Evolutionary conservation across 73 alveolate genomes (phyloP).

Genomic region (Paramecium primaurelia): DNA sequence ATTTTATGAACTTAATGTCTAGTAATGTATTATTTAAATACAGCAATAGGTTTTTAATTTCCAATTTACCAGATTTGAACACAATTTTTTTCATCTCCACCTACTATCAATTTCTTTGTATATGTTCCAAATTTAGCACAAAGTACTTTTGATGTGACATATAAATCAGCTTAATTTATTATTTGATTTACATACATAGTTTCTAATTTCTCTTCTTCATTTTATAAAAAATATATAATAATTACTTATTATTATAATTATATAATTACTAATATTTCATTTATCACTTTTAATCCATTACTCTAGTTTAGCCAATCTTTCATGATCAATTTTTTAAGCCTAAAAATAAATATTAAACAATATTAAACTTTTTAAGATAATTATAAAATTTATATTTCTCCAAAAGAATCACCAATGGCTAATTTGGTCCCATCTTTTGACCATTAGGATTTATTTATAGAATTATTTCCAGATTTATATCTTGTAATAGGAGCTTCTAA

Average conservation of each 20-base stretch:
- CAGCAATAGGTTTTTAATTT: constrained; percentile 22
- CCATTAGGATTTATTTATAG: constrained; percentile 86
- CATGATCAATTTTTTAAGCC: constrained; percentile 23
- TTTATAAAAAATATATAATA: neutral
- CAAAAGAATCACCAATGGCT: constrained; percentile 87
- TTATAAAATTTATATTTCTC: constrained; percentile 67
- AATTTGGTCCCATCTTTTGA: constrained; percentile 88
- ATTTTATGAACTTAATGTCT: constrained; percentile 27
- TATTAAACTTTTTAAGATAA: neutral
- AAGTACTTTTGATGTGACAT: neutral
- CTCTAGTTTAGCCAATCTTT: neutral
- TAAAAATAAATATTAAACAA: neutral
- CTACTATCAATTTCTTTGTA: constrained; percentile 8
- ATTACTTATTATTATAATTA: neutral
- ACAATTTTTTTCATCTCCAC: constrained; percentile 57
- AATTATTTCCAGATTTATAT: constrained; percentile 70
- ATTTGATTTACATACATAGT: neutral
- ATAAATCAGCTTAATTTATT: neutral
- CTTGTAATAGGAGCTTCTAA: constrained; percentile 79
- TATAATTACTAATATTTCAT: neutral
- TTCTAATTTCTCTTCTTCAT: constrained; percentile 47
- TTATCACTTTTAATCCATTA: neutral
- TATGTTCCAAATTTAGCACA: constrained; percentile 54
- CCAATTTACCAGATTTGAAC: constrained; percentile 51
- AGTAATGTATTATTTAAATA: neutral